phyloP scores from a whole-genome alignment of 306 rosid species.

The Sicyos edulis region DNA sequence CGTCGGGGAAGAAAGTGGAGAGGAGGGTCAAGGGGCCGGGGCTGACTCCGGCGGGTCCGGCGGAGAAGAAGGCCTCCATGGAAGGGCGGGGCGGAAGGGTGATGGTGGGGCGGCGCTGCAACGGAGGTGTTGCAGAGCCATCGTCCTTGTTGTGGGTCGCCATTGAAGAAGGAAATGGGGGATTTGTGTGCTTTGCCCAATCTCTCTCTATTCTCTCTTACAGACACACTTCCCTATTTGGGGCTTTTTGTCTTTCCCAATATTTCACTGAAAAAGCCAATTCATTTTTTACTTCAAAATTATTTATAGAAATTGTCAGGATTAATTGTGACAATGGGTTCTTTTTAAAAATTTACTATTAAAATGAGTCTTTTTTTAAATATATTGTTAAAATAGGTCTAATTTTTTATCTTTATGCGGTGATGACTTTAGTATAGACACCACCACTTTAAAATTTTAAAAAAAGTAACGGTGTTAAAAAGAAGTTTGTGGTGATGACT shows the following conservation, averaged over 20 bases:
- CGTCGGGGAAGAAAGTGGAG: conserved; percentile 70
- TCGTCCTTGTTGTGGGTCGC: conserved; percentile 30
- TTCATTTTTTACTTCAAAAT: too few species aligned
- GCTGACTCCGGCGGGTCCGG: conserved; percentile 47
- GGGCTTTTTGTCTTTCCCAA: conserved; percentile 17
- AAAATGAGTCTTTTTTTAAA: too few species aligned
- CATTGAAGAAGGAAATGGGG: conserved; percentile 10
- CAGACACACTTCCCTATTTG: not conserved
- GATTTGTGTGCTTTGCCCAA: not conserved
- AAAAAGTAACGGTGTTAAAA: too few species aligned
- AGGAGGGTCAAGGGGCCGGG: conserved; percentile 98
- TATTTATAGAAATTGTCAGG: too few species aligned
- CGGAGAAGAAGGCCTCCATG: conserved; percentile 65
- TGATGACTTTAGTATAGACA: too few species aligned
- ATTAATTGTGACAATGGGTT: too few species aligned
- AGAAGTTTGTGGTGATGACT: too few species aligned
- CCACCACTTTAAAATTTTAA: too few species aligned
- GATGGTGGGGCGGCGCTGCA: conserved; percentile 66
- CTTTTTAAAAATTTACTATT: too few species aligned
- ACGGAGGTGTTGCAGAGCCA: conserved; percentile 39
- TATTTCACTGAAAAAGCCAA: not conserved
- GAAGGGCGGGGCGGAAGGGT: conserved; percentile 85
- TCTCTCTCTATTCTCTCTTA: not conserved
- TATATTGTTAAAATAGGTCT: too few species aligned
- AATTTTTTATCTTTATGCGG: too few species aligned